Conservation (phyloP, 306 rosid species). For the Echinosophora koreensis region DNA sequence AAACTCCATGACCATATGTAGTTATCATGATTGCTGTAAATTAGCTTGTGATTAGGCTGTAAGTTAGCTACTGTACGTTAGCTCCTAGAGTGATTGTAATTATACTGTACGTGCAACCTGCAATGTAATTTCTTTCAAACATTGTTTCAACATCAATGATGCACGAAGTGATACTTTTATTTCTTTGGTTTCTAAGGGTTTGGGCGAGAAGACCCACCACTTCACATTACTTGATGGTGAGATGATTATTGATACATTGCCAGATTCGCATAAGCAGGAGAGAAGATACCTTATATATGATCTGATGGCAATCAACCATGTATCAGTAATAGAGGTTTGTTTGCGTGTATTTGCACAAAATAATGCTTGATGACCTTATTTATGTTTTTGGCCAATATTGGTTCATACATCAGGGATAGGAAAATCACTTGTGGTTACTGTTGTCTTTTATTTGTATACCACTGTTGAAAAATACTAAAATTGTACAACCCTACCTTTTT, state of each 20-base stretch:
- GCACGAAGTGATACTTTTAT: constrained; percentile 52
- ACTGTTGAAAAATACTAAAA: constrained; percentile 2
- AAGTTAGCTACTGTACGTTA: background rate
- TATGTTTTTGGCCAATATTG: constrained; percentile 17
- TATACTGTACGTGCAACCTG: constrained; percentile 19
- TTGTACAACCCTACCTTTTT: background rate
- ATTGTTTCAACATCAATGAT: constrained; percentile 36
- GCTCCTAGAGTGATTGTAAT: constrained; percentile 34
- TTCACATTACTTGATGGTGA: constrained; percentile 97
- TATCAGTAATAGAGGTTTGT: constrained; percentile 82
- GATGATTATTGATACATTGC: constrained; percentile 94
- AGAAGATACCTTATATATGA: constrained; percentile 98
- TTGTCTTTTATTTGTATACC: constrained; percentile 8
- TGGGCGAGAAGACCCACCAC: constrained; percentile 89
- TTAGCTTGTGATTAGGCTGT: constrained; percentile 12
- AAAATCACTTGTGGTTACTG: background rate
- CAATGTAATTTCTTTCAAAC: constrained; percentile 6
- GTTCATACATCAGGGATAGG: background rate
- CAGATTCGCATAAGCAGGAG: constrained; percentile 93
- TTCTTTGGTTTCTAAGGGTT: constrained; percentile 67
- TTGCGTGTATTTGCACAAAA: constrained; percentile 25
- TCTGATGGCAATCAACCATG: constrained; percentile 84
- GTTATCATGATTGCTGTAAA: constrained; percentile 25
- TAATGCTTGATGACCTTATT: constrained; percentile 8
- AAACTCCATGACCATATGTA: background rate